phyloP scores from a whole-genome alignment of 208 protist genomes.

The Histomonas meleagridis region DNA sequence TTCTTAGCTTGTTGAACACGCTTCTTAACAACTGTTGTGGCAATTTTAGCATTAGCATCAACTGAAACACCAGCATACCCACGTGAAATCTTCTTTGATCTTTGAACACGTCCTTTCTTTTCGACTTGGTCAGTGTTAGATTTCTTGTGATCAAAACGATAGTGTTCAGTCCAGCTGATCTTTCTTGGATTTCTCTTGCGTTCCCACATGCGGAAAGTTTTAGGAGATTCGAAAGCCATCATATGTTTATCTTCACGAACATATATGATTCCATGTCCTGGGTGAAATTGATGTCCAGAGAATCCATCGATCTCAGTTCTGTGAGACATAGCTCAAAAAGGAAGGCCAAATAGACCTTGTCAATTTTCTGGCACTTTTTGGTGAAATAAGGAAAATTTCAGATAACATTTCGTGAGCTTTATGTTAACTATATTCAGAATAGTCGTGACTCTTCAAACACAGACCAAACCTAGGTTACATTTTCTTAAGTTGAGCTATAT shows the following conservation, averaged over 20 bases:
- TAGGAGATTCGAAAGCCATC: neutral
- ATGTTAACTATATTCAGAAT: too few species aligned
- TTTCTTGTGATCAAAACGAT: neutral
- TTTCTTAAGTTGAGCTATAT: too few species aligned
- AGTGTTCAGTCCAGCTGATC: neutral
- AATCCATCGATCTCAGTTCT: neutral
- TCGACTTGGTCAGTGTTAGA: neutral
- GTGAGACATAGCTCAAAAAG: too few species aligned
- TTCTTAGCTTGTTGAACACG: too few species aligned
- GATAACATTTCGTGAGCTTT: too few species aligned
- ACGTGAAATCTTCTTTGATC: neutral
- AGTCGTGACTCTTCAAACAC: too few species aligned
- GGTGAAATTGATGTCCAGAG: neutral
- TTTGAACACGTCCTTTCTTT: neutral
- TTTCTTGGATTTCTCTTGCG: neutral
- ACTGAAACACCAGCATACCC: neutral
- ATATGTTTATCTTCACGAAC: neutral
- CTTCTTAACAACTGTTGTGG: neutral
- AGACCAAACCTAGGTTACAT: too few species aligned
- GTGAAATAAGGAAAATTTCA: too few species aligned
- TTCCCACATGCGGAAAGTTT: neutral
- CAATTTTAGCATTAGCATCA: neutral
- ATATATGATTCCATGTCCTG: neutral
- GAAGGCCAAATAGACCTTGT: too few species aligned
- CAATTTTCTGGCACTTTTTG: too few species aligned